Evolutionary conservation across 495 filamentous ascomycete genomes (phyloP).

Genomic region (Letharia lupina): DNA sequence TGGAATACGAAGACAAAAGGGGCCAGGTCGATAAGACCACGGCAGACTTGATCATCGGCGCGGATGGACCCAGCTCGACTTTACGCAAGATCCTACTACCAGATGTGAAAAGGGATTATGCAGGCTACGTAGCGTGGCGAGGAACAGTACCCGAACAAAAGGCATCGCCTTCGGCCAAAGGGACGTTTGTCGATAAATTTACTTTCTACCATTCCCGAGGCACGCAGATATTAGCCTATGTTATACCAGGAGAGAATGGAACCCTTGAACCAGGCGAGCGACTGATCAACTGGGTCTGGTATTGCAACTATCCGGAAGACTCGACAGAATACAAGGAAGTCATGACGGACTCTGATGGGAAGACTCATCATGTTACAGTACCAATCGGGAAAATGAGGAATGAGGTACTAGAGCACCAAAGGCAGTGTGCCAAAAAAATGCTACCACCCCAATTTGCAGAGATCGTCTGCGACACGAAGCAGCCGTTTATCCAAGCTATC

Average conservation of each 20-base stretch:
- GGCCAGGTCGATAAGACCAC: constrained; percentile 31
- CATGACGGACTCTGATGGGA: constrained; percentile 45
- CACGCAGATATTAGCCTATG: constrained; percentile 43
- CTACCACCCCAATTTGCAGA: constrained; percentile 48
- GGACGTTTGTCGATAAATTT: constrained; percentile 32
- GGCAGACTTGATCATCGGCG: constrained; percentile 45
- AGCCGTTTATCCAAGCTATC: constrained; percentile 48
- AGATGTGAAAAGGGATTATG: constrained; percentile 41
- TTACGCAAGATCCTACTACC: constrained; percentile 41
- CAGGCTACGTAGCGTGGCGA: constrained; percentile 47
- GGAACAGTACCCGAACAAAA: constrained; percentile 42
- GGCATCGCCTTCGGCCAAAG: constrained; percentile 26
- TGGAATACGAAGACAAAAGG: constrained; percentile 32
- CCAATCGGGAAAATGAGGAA: constrained; percentile 40
- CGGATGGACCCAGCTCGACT: constrained; percentile 49
- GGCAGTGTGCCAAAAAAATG: constrained; percentile 31
- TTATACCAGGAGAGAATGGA: constrained; percentile 38
- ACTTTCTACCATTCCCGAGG: constrained; percentile 39
- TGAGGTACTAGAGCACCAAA: constrained; percentile 39
- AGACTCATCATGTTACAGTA: constrained; percentile 39
- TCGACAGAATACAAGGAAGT: constrained; percentile 41
- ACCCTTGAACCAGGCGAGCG: constrained; percentile 39
- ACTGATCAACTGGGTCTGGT: constrained; percentile 52
- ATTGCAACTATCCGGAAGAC: constrained; percentile 42
- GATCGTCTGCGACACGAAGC: constrained; percentile 38